Conservation (phyloP, 768 basidiomycete genomes). For the Calocera cornea region DNA sequence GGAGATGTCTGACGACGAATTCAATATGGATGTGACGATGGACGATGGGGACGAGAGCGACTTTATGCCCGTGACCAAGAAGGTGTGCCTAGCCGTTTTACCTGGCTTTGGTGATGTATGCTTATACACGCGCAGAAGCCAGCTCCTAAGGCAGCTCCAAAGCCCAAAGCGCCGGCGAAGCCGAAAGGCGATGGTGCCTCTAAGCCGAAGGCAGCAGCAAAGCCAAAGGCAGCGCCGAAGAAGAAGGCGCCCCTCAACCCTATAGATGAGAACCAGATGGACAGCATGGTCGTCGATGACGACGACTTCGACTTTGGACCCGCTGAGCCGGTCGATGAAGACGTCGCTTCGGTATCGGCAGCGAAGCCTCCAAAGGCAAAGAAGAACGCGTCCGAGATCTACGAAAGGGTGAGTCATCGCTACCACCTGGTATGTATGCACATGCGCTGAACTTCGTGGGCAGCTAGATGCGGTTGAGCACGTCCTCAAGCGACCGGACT, state of each 20-base stretch:
- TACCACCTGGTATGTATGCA: background rate
- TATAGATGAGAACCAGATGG: conserved; percentile 46
- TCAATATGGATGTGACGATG: conserved; percentile 1
- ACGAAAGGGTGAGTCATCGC: conserved; percentile 54
- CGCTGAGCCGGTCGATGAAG: conserved; percentile 24
- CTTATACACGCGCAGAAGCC: conserved; percentile 33
- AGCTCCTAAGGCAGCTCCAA: conserved; percentile 32
- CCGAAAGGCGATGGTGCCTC: conserved; percentile 28
- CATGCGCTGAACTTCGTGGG: background rate
- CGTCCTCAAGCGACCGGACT: conserved; percentile 80
- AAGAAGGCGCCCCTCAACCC: conserved; percentile 60
- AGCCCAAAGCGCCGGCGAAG: conserved; percentile 29
- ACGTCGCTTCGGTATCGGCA: conserved; percentile 14
- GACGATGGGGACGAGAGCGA: conserved; percentile 11
- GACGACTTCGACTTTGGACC: conserved; percentile 27
- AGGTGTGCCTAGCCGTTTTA: conserved; percentile 9
- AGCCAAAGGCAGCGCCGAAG: conserved; percentile 18
- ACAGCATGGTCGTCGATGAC: conserved; percentile 32
- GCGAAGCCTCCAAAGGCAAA: conserved; percentile 39
- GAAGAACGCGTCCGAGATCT: conserved; percentile 83
- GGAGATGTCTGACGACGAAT: background rate
- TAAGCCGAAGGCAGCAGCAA: conserved; percentile 37
- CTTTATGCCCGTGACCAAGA: conserved; percentile 33
- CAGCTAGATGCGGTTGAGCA: conserved; percentile 93
- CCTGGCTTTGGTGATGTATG: background rate